Conservation (phyloP, 768 basidiomycete species). For the Lactarius hatsudake region DNA sequence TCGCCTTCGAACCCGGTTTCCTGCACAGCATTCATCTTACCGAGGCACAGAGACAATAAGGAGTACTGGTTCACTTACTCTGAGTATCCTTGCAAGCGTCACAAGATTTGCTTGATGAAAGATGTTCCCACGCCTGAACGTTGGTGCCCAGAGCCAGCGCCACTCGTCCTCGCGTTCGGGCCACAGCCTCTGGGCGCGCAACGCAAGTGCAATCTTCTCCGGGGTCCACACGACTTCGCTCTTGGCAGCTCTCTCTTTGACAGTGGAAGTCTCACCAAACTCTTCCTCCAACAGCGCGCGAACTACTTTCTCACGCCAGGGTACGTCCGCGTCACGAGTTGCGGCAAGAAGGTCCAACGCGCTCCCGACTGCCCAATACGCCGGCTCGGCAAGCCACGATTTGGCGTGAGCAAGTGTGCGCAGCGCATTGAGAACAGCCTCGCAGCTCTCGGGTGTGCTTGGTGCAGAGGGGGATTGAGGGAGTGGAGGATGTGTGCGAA, state of each 20-base stretch:
- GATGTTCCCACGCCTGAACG: slow-evolving; percentile 73
- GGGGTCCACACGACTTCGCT: slow-evolving; percentile 65
- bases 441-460: slow-evolving; percentile 59
- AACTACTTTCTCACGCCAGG: slow-evolving; percentile 71
- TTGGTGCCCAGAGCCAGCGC: slow-evolving; percentile 59
- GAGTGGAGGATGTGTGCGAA: slow-evolving; percentile 54
- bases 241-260: neutral
- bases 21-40: neutral
- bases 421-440: slow-evolving; percentile 56
- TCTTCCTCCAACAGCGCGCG: slow-evolving; percentile 48
- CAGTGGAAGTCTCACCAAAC: slow-evolving; percentile 41
- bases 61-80: slow-evolving; percentile 46
- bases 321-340: slow-evolving; percentile 47
- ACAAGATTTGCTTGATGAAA: slow-evolving; percentile 71
- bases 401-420: slow-evolving; percentile 75
- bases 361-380: slow-evolving; percentile 77
- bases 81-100: slow-evolving; percentile 71
- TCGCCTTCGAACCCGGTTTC: slow-evolving; percentile 52
- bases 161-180: slow-evolving; percentile 59
- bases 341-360: slow-evolving; percentile 54
- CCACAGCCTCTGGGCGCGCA: slow-evolving; percentile 62
- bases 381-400: slow-evolving; percentile 87
- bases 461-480: slow-evolving; percentile 53
- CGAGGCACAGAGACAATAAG: neutral
- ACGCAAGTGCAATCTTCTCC: slow-evolving; percentile 80